Evolutionary conservation across 192 early-diverging fungal genomes (phyloP).

Genomic region (Neocallimastix lanati): DNA sequence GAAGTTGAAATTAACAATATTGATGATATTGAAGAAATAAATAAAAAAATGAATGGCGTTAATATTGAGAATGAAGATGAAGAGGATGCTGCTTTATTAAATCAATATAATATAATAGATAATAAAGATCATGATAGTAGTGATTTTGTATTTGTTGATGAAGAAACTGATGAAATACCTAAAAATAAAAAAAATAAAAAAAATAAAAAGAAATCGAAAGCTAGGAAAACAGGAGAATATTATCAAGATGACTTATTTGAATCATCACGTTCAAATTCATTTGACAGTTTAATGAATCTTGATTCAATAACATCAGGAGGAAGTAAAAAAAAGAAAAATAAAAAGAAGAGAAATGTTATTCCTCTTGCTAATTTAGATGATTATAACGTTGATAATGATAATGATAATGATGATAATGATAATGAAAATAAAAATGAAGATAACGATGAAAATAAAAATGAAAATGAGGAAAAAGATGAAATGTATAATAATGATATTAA

Average conservation of each 20-base stretch:
- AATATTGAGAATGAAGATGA: too few species aligned
- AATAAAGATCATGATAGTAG: background rate
- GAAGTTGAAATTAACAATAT: constrained; percentile 21
- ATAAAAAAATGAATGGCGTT: background rate
- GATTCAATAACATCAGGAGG: constrained; percentile 78
- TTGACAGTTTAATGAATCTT: constrained; percentile 7
- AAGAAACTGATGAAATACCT: background rate
- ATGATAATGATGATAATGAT: too few species aligned
- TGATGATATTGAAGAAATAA: constrained; percentile 15
- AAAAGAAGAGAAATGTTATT: background rate
- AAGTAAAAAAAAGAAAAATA: constrained; percentile 75
- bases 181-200: constrained; percentile 16
- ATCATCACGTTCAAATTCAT: background rate
- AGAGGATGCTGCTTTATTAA: background rate
- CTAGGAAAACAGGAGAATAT: constrained; percentile 34
- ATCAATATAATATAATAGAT: constrained; percentile 2
- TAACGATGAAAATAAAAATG: background rate
- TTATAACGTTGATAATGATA: background rate
- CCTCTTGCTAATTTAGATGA: background rate
- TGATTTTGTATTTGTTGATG: constrained; percentile 7
- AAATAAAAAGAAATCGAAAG: constrained; percentile 15
- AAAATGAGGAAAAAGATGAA: background rate
- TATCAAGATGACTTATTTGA: constrained; percentile 75
- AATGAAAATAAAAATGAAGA: background rate
- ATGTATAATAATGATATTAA: constrained; percentile 30